Conservation (phyloP, 352 stramenopile species). For the Globisporangium uncinulatum region DNA sequence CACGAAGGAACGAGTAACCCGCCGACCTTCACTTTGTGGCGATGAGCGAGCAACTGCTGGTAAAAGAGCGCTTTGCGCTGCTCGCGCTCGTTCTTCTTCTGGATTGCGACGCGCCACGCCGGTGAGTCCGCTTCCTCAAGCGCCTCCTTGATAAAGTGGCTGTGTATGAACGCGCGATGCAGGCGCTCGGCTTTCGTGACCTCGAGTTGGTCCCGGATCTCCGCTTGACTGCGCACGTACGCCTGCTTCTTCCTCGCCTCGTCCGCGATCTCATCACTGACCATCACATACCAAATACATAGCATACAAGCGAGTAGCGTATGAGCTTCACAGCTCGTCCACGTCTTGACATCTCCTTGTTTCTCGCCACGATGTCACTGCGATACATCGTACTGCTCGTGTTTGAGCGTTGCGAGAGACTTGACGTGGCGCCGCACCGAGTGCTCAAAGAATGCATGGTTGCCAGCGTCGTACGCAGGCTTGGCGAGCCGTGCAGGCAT, state of each 20-base stretch:
- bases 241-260: slow-evolving; percentile 22
- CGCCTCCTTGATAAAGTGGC: slow-evolving; percentile 64
- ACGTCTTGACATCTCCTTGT: no score
- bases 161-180: slow-evolving; percentile 62
- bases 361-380: neutral
- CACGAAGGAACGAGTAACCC: no score
- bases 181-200: slow-evolving; percentile 61
- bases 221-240: slow-evolving; percentile 24
- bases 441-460: slow-evolving; percentile 63
- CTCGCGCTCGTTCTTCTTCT: slow-evolving; percentile 59
- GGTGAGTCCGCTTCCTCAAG: slow-evolving; percentile 67
- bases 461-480: slow-evolving; percentile 42
- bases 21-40: slow-evolving; percentile 29
- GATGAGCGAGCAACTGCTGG: slow-evolving; percentile 41
- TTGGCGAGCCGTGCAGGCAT: slow-evolving; percentile 53
- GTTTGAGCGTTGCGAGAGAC: slow-evolving; percentile 35
- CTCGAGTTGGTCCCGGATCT: slow-evolving; percentile 37
- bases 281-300: neutral
- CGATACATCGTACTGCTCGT: slow-evolving; percentile 35
- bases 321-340: neutral
- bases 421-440: slow-evolving; percentile 57
- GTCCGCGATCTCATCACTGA: slow-evolving; percentile 33
- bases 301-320: neutral
- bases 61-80: slow-evolving; percentile 49
- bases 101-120: slow-evolving; percentile 48